Conservation (phyloP, 1,139 yeast genomes). For the Saccharomyces hybrid region DNA sequence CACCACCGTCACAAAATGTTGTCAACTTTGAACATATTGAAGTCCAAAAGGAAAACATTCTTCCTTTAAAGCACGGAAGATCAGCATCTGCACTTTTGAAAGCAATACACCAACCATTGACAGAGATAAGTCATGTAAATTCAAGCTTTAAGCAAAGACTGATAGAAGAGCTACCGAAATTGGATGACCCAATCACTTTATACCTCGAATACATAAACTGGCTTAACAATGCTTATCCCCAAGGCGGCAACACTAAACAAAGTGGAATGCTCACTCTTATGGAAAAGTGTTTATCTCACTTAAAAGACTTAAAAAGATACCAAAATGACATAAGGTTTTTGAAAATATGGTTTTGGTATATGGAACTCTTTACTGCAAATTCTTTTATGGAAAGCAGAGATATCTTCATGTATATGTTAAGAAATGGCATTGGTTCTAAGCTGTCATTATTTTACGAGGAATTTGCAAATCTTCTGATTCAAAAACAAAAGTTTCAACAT, state of each 20-base stretch:
- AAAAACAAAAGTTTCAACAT: conserved; percentile 43
- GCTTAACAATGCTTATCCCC: conserved; percentile 58
- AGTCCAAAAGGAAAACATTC: conserved; percentile 71
- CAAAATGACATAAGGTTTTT: conserved; percentile 71
- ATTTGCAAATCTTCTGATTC: conserved; percentile 57
- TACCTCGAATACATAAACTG: conserved; percentile 64
- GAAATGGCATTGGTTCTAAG: conserved; percentile 61
- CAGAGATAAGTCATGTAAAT: conserved; percentile 16
- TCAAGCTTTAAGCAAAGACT: conserved; percentile 28
- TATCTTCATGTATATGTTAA: conserved; percentile 60
- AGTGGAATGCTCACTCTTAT: conserved; percentile 50
- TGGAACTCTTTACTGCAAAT: conserved; percentile 7
- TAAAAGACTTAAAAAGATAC: background rate
- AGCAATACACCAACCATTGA: conserved; percentile 32
- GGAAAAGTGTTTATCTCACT: background rate
- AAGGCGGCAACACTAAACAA: conserved; percentile 57
- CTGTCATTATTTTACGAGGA: conserved; percentile 72
- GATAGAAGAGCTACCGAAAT: conserved; percentile 42
- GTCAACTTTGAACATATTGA: conserved; percentile 51
- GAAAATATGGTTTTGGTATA: conserved; percentile 52
- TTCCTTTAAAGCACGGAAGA: conserved; percentile 62
- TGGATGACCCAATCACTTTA: conserved; percentile 74
- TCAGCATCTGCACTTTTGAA: conserved; percentile 53
- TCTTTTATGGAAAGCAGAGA: conserved; percentile 34
- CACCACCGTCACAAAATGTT: background rate